Evolutionary conservation across 2,329 filamentous ascomycete species (phyloP), one percentile per base, ranked within the genome.

Genomic region (Fusarium sp.): DNA sequence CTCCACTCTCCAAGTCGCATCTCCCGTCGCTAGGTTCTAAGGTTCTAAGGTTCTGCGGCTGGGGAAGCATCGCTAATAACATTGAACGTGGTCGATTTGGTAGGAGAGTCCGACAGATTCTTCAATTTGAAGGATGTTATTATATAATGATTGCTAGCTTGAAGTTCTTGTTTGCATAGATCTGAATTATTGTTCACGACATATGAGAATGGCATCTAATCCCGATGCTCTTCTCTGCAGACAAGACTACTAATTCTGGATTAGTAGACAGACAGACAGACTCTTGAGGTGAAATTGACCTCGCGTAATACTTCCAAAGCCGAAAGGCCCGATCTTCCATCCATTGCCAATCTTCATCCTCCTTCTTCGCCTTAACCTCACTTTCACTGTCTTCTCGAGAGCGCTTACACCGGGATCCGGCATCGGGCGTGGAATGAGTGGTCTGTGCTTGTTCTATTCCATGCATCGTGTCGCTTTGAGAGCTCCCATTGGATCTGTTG

Each of bases 361-460:
- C 36, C 42, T 57, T 10, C 50, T 51, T 26, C 20, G 17, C 26
- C 39, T 45, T 18, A 11, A 32, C 34, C 15, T 51, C 44, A 59
- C 17, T 34, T 28, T 32, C 34, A 32, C 13, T 55, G 20, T 10
- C 51, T 38, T 32, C 42, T 68, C 26, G 39, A 22, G 24, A 63
- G 58, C 62, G 48, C 64, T 73, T 70, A 55, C 61, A 60, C 70
- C 68, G 72, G 61, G 70, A 68, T 54, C 75, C 75, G 71, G 73
- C 68, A 77, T 76, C 75, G 75, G 45, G 50, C 26, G 20, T 66
- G 26, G 52, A 57, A 57, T 34, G 32, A 34, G 3, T 44, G 52
- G 41, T 60, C 55, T 56, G 52, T 60, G 58, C 73, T 51, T 54
- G 39, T 45, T 45, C 34, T 47, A 24, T 28, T 54, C 41, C 41